Percentiles rank a stretch among this genome's conserved stretches.
phyloP scores from a whole-genome alignment of 1,139 yeast species.

The Candida albicans region DNA sequence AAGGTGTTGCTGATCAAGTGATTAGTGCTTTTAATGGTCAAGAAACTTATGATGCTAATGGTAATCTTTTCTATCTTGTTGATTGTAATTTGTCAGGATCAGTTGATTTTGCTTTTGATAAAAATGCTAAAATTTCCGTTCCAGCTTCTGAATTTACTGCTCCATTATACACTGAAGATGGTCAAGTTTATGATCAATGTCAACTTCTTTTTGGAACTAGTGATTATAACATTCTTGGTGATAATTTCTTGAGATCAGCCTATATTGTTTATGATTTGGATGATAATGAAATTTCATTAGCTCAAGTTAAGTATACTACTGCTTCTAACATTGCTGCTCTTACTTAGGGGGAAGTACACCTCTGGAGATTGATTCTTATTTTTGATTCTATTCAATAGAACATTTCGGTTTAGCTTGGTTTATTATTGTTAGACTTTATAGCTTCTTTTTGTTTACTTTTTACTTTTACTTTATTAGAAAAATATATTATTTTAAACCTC shows the following conservation, averaged over 20 bases:
- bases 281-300: conserved; percentile 56
- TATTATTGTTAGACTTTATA: too few species aligned
- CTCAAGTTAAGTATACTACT: conserved; percentile 44
- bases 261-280: conserved; percentile 75
- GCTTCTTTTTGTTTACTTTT: too few species aligned
- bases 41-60: neutral
- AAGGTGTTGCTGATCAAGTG: conserved; percentile 18
- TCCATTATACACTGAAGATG: conserved; percentile 14
- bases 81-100: conserved; percentile 9
- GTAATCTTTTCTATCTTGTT: conserved; percentile 1
- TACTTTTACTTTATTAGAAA: too few species aligned
- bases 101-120: conserved; percentile 6
- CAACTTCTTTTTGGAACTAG: conserved; percentile 3
- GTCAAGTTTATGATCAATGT: neutral
- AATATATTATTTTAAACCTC: too few species aligned
- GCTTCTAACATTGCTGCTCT: neutral
- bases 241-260: conserved; percentile 63
- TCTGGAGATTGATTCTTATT: conserved; percentile 8
- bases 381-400: too few species aligned
- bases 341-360: neutral
- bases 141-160: conserved; percentile 13
- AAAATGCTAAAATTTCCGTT: conserved; percentile 8
- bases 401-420: too few species aligned
- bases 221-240: conserved; percentile 46
- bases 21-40: conserved; percentile 22